Evolutionary conservation across 495 filamentous ascomycete genomes (phyloP), one percentile per base, ranked within the genome.

Genomic region (Xylaria flabelliformis): DNA sequence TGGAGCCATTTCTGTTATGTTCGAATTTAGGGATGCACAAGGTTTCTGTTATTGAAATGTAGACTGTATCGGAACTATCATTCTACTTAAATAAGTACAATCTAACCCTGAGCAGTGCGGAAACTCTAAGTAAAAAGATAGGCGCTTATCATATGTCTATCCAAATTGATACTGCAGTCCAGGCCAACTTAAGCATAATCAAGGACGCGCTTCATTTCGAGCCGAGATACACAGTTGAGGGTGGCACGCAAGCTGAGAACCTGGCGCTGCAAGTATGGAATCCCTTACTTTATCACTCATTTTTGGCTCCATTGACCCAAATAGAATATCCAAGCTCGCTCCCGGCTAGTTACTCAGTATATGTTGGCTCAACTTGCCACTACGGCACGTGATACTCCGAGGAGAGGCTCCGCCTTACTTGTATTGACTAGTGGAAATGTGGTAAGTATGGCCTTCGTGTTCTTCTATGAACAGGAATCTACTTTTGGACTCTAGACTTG

Each of bases 301-400:
- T 17, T 46, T 46, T 17, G 17, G 17, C 42, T 46, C 9, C 17
- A 46, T 17, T 46, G 17, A 46, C 42, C 42, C 12, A 46, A 46
- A 46, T 46, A 46, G 75, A 95, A 94, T 75, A 89, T 97, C 24
- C 94, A 97, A 77, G 93, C 94, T 3, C 84, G 94, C 2, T 79
- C 86, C 10, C 83, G 95, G 66, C 97, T 97, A 94, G 93, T 97
- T 4, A 24, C 39, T 13, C 58, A 41, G 34, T 97, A 97, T 78
- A 77, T 90, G 10, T 93, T 93, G 80, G 91, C 90, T 0, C 90
- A 91, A 63, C 76, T 93, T 39, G 80, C 93, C 1, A 89, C 91
- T 0, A 88, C 85, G 15, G 85, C 90, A 90, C 70, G 93, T 83
- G 64, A 87, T 80, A 66, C 90, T 21, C 83, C 83, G 24, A 79